phyloP scores from a whole-genome alignment of 164 flowering plant species.

The Paratinospora sagittata region DNA sequence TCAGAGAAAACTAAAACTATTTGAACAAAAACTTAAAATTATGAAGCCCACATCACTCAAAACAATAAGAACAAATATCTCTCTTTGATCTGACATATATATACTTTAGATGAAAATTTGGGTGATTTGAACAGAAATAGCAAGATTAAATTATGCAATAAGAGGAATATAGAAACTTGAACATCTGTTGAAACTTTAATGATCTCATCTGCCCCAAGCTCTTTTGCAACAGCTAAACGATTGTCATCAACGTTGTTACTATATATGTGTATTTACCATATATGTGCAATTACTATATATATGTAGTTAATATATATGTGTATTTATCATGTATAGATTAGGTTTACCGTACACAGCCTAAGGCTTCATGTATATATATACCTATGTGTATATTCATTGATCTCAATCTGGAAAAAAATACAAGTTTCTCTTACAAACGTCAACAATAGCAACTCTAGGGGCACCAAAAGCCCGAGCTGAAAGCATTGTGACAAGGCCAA shows the following conservation, averaged over 20 bases:
- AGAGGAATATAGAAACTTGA: slow-evolving; percentile 34
- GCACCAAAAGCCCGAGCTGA: slow-evolving; percentile 90
- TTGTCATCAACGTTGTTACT: slow-evolving; percentile 69
- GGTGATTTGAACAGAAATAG: too few species aligned
- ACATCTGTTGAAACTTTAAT: slow-evolving; percentile 66
- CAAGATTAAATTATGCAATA: neutral
- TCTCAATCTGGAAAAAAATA: too few species aligned
- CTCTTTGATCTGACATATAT: neutral
- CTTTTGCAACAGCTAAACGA: slow-evolving; percentile 76
- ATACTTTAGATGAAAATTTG: neutral
- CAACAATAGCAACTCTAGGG: slow-evolving; percentile 68
- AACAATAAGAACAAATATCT: neutral
- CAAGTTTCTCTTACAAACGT: too few species aligned
- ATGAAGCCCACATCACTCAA: neutral
- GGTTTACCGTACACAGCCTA: too few species aligned
- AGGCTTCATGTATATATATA: too few species aligned
- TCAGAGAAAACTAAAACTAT: too few species aligned
- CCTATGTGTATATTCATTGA: too few species aligned
- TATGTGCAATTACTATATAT: too few species aligned
- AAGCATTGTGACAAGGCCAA: slow-evolving; percentile 81
- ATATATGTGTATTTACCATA: too few species aligned
- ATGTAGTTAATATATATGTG: too few species aligned
- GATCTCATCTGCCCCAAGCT: slow-evolving; percentile 66
- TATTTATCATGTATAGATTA: too few species aligned
- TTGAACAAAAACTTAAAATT: neutral